Evolutionary conservation across 1,284 basidiomycete genomes (phyloP), one percentile per base, ranked within the genome.

Genomic region (Phylloporus sp.): DNA sequence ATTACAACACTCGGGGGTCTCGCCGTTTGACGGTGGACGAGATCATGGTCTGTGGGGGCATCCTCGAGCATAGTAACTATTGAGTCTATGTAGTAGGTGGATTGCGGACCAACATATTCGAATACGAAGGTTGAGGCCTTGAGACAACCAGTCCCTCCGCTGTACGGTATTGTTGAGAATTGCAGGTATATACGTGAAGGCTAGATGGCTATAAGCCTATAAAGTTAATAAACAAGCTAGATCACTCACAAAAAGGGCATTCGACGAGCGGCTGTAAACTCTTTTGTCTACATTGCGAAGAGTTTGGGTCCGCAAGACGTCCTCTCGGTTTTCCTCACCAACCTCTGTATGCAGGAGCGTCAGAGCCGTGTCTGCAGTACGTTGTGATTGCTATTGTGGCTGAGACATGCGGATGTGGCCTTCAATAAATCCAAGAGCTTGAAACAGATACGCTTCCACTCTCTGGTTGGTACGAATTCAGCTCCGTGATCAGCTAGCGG

Each of bases 381-480:
- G n/a, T n/a, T n/a, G n/a, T n/a, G n/a, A n/a, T n/a, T n/a, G n/a
- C n/a, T n/a, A n/a, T n/a, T n/a, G n/a, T n/a, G n/a, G n/a, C n/a
- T n/a, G n/a, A n/a, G n/a, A n/a, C n/a, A n/a, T n/a, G n/a, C n/a
- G n/a, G n/a, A n/a, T n/a, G n/a, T n/a, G n/a, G n/a, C 32, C 32
- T 32, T 32, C 32, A 32, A 32, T 32, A 32, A 32, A 32, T 32
- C 32, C 32, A 32, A 32, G 32, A 32, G 32, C 81, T 99, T 98
- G 81, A 99, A 99, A 80, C 98, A 99, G 80, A 99, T 99, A 77
- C 98, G 93, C 98, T 99, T 99, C 97, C 97, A 99, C 83, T 99
- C 98, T 77, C 97, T 91, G 29, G 98, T 97, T 39, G 96, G 96
- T 0, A 99, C 97, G 70, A 96, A 99, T 82, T 99, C 98, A 52